Evolutionary conservation across 768 basidiomycete species (phyloP), one percentile per base, ranked within the genome.

Genomic region (Tylopilus plumbeoviolaceoides): DNA sequence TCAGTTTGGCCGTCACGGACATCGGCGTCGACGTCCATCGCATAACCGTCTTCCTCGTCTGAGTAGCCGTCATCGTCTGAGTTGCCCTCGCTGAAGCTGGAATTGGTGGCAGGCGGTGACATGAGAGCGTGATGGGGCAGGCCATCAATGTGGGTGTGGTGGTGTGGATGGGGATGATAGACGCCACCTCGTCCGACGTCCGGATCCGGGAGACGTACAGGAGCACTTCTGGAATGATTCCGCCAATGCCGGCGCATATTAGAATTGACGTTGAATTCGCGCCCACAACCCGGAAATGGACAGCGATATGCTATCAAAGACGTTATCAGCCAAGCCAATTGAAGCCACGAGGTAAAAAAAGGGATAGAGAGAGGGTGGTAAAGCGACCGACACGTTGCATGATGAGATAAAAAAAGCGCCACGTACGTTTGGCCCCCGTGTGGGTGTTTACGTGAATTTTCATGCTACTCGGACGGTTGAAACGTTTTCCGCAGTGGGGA

Each of bases 171-270:
- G 17, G 62, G 33, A 33, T 59, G 59, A 41, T 62, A 67, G 6
- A 50, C 30, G 44, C 47, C 56, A 36, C 41, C 15, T 0, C 51
- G 48, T 23, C 25, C 38, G 44, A 64, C 9, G 42, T 63, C 62
- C 27, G 51, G 31, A 49, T 70, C 68, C 0, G 62, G 57, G 0
- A 68, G 41, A 47, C 57, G 64, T 9, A 59, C 46, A 21, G 68
- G 54, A 0, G 59, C 59, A 45, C 60, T 69, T 47, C 66, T 33
- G 0, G 67, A 70, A 55, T 90, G 87, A 65, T 87, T 89, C 42
- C 87, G 75, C 64, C 82, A 84, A 61, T 91, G 89, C 6, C 89
- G 75, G 28, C 89, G 78, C 89, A 90, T 91, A 66, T 91, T 91
- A 0, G 86, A 88, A 64, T 89, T 88, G 44, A 89, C 89, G 57